Percentiles rank a stretch among this genome's conserved stretches.
Conservation (phyloP, 352 stramenopile species). For the Aphanomyces invadans region DNA sequence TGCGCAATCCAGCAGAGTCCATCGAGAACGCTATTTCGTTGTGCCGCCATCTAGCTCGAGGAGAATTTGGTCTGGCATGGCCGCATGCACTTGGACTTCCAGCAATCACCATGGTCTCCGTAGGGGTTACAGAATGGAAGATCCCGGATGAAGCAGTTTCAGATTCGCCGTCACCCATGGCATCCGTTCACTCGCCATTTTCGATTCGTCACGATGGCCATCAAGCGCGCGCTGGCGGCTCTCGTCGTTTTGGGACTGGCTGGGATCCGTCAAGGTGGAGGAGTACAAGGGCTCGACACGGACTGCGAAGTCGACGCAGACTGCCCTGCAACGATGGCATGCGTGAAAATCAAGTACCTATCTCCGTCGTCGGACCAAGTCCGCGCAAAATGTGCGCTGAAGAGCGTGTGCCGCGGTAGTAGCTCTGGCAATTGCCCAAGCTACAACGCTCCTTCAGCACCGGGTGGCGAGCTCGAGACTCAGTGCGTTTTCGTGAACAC, state of each 20-base stretch:
- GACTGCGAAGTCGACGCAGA: slow-evolving; percentile 1
- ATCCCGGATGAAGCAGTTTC: no score
- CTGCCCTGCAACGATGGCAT: slow-evolving; percentile 5
- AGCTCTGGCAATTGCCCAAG: slow-evolving; percentile 19
- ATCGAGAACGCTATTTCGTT: no score
- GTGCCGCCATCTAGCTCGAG: no score
- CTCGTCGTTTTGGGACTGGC: neutral
- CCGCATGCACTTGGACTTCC: no score
- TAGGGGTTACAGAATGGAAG: no score
- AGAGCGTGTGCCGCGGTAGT: slow-evolving; percentile 18
- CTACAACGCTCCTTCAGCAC: slow-evolving; percentile 20
- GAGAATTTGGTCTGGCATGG: no score
- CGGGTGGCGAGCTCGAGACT: slow-evolving; percentile 14
- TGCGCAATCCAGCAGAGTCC: no score
- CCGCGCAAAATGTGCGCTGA: slow-evolving; percentile 8
- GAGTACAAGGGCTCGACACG: neutral
- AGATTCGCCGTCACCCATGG: neutral
- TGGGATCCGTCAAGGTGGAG: neutral
- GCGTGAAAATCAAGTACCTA: neutral
- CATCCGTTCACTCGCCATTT: slow-evolving; percentile 1
- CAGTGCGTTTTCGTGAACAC: slow-evolving; percentile 24
- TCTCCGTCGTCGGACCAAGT: neutral
- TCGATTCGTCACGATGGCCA: neutral
- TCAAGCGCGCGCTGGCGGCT: neutral
- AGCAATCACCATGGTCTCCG: no score